These are phyloP conservation scores for Penicillium sp. DNA, from an alignment of 2,329 filamentous ascomycete genomes.

Conservation along the genomic window DNA sequence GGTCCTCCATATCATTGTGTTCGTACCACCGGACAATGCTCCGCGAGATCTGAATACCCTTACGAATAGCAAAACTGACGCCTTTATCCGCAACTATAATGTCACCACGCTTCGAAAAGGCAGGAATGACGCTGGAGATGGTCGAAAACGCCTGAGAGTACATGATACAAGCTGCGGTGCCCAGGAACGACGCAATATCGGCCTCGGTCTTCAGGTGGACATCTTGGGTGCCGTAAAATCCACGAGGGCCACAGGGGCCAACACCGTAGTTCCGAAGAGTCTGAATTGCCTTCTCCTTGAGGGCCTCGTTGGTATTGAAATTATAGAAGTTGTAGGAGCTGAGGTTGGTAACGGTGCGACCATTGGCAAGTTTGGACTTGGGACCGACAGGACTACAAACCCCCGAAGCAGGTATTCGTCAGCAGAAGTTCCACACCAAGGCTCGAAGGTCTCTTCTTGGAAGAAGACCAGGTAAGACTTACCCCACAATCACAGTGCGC, in stretches of 20 bases:
- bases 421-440: neutral
- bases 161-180: conserved; percentile 84
- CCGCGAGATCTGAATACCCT: conserved; percentile 87
- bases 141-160: conserved; percentile 97
- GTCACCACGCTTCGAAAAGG: conserved; percentile 95
- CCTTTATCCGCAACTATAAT: conserved; percentile 94
- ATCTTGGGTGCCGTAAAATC: conserved; percentile 98
- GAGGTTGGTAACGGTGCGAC: conserved; percentile 88
- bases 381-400: conserved; percentile 77
- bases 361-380: conserved; percentile 83
- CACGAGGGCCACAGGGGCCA: conserved; percentile 91
- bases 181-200: conserved; percentile 87
- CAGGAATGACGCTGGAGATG: conserved; percentile 93
- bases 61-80: conserved; percentile 90
- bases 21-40: conserved; percentile 93
- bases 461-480: conserved; percentile 28
- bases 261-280: conserved; percentile 94
- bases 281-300: conserved; percentile 93
- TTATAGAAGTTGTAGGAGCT: conserved; percentile 98
- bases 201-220: conserved; percentile 96
- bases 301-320: conserved; percentile 84
- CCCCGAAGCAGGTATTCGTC: conserved; percentile 7
- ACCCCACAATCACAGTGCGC: conserved; percentile 86
- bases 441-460: neutral
- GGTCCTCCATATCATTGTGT: conserved; percentile 92